phyloP scores from a whole-genome alignment of 768 basidiomycete genomes.

The Tephrocybe sp. region DNA sequence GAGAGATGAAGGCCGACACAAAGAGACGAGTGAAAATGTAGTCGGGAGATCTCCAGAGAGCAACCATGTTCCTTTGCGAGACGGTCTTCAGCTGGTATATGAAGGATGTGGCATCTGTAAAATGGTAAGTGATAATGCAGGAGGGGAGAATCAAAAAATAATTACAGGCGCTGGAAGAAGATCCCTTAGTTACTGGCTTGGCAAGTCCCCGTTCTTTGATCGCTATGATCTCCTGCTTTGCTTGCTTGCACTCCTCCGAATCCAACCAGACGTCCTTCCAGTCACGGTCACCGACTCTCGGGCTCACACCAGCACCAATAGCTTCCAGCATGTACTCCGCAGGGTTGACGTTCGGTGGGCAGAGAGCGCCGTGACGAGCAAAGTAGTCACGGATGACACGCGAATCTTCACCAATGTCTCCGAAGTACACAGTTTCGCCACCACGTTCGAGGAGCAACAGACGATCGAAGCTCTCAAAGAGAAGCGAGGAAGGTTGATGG shows the following conservation, averaged over 20 bases:
- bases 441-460: conserved; percentile 68
- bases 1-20: conserved; percentile 66
- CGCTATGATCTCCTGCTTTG: conserved; percentile 39
- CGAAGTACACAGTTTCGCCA: conserved; percentile 92
- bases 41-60: conserved; percentile 81
- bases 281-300: conserved; percentile 72
- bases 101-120: conserved; percentile 70
- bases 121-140: neutral
- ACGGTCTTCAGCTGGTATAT: conserved; percentile 71
- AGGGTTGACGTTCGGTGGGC: conserved; percentile 77
- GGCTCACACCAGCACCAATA: conserved; percentile 80
- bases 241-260: conserved; percentile 53
- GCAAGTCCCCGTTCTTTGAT: conserved; percentile 50
- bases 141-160: neutral
- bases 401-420: conserved; percentile 79
- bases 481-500: conserved; percentile 80
- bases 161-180: conserved; percentile 48
- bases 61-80: conserved; percentile 59
- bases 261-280: conserved; percentile 87
- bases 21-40: conserved; percentile 85
- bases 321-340: conserved; percentile 79
- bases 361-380: conserved; percentile 65
- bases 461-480: conserved; percentile 86
- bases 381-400: conserved; percentile 72
- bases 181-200: conserved; percentile 36